Evolutionary conservation across 2,329 filamentous ascomycete species (phyloP).

Genomic region (Bipolaris sorokiniana): DNA sequence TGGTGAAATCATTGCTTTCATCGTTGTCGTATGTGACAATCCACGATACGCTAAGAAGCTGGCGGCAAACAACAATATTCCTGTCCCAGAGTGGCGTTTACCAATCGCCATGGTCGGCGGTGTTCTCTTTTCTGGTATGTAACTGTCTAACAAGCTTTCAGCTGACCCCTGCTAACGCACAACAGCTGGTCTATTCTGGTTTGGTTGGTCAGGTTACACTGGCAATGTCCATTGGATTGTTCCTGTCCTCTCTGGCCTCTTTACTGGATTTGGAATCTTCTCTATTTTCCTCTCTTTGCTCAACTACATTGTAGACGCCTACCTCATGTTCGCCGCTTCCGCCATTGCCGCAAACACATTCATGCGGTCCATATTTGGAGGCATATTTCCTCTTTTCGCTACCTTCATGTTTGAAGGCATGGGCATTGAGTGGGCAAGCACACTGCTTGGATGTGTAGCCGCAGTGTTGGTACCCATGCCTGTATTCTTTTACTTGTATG

Average conservation of each 20-base stretch:
- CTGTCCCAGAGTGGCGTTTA: constrained; percentile 64
- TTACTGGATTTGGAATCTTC: constrained; percentile 64
- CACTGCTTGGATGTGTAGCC: constrained; percentile 54
- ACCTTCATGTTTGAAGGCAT: constrained; percentile 62
- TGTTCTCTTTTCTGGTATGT: constrained; percentile 47
- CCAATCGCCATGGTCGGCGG: constrained; percentile 62
- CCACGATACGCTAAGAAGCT: constrained; percentile 65
- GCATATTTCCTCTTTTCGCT: constrained; percentile 61
- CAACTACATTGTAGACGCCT: constrained; percentile 66
- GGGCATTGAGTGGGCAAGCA: constrained; percentile 57
- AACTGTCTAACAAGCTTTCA: background rate
- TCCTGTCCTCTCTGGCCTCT: constrained; percentile 54
- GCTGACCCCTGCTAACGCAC: background rate
- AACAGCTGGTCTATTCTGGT: constrained; percentile 46
- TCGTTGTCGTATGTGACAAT: constrained; percentile 67
- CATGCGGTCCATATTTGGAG: constrained; percentile 58
- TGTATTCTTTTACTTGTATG: constrained; percentile 53
- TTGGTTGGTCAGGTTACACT: constrained; percentile 53
- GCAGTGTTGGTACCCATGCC: constrained; percentile 53
- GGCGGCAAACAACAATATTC: constrained; percentile 56
- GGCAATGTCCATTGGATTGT: constrained; percentile 51
- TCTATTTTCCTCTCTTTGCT: constrained; percentile 63
- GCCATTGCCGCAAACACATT: constrained; percentile 64
- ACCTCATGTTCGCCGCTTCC: constrained; percentile 62
- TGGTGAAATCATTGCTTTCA: constrained; percentile 72